These are phyloP conservation scores for Fomitopsis betulina DNA, from an alignment of 1,284 basidiomycete genomes.

Conservation along the genomic window DNA sequence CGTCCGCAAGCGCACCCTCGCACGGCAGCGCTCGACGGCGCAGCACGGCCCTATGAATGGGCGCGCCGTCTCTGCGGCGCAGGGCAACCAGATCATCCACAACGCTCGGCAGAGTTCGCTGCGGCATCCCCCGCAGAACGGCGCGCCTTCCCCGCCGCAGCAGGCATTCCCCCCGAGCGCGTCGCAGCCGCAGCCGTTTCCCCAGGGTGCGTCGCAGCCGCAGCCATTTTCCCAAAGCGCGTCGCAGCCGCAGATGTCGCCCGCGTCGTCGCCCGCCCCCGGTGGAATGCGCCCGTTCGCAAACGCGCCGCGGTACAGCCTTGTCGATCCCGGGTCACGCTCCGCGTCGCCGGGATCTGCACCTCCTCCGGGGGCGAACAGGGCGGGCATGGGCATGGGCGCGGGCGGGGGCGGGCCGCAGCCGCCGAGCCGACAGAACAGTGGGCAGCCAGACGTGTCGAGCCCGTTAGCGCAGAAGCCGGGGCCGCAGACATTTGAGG, in stretches of 20 bases:
- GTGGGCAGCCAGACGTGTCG: background rate
- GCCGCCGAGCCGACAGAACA: background rate
- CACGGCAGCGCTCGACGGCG: constrained; percentile 65
- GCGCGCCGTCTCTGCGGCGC: constrained; percentile 12
- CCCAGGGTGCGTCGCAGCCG: too few relatives aligned
- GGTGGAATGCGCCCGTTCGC: constrained; percentile 16
- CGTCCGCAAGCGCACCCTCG: constrained; percentile 80
- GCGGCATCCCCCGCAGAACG: constrained; percentile 6
- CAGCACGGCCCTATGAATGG: constrained; percentile 14
- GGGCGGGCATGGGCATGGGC: background rate
- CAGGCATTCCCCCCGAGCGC: background rate
- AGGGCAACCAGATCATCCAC: constrained; percentile 27
- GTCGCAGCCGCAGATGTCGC: background rate
- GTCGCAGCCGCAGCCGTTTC: background rate
- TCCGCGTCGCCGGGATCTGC: constrained; percentile 3
- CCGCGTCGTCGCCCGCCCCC: background rate
- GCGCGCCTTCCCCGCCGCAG: too few relatives aligned
- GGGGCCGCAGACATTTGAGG: constrained; percentile 80
- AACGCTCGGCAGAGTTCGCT: constrained; percentile 30
- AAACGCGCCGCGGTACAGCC: constrained; percentile 25
- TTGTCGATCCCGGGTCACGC: constrained; percentile 23
- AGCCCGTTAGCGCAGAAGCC: constrained; percentile 1
- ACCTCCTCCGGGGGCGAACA: background rate
- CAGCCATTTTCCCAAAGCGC: background rate
- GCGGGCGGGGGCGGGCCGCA: background rate